phyloP scores from a whole-genome alignment of 1,284 basidiomycete species.

The Puccinia polysora region DNA sequence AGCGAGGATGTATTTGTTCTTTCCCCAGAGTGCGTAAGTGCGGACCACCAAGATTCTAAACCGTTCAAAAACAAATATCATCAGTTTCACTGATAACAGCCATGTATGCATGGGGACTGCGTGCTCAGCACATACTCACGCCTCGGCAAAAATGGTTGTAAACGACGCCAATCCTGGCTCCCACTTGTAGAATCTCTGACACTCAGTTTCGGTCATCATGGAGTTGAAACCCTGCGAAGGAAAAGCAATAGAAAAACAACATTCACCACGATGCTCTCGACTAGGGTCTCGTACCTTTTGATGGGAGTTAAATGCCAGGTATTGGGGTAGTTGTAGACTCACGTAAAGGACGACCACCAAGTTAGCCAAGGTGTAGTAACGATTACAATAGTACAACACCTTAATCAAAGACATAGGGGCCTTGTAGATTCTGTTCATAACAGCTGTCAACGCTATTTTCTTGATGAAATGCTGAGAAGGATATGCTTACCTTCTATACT shows the following conservation, averaged over 20 bases:
- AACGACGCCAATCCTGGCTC: conserved; percentile 39
- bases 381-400: conserved; percentile 35
- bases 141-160: conserved; percentile 42
- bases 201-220: conserved; percentile 26
- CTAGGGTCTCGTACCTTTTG: too few species aligned
- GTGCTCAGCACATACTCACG: too few species aligned
- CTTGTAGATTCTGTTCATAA: conserved; percentile 36
- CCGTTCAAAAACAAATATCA: too few species aligned
- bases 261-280: too few species aligned
- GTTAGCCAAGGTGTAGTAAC: conserved; percentile 42
- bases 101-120: too few species aligned
- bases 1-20: conserved; percentile 34
- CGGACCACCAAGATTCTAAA: conserved; percentile 38
- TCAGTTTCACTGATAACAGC: too few species aligned
- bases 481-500: conserved; percentile 36
- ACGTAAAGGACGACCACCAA: conserved; percentile 41
- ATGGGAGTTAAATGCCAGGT: neutral
- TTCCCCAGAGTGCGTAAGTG: conserved; percentile 43
- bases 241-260: neutral
- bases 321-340: neutral
- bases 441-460: neutral
- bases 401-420: conserved; percentile 40
- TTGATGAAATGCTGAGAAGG: neutral
- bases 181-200: conserved; percentile 38
- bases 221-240: conserved; percentile 35